Conservation (phyloP, 345 rosid genomes). For the Aquilaria malaccensis region DNA sequence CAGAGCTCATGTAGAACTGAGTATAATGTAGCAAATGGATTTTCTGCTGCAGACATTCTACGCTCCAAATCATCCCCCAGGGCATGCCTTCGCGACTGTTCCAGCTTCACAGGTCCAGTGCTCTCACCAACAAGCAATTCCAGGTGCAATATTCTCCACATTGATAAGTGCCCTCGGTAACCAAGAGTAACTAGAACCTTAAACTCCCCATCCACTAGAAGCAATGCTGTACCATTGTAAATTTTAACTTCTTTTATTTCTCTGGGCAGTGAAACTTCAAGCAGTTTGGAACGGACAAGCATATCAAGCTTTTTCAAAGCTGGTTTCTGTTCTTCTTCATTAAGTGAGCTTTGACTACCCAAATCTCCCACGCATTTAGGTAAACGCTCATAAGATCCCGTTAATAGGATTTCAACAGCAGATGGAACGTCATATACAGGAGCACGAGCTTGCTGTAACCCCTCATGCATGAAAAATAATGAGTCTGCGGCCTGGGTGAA, state of each 20-base stretch:
- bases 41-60: conserved; percentile 83
- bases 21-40: conserved; percentile 70
- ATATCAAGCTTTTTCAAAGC: conserved; percentile 82
- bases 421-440: conserved; percentile 98
- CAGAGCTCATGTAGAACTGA: conserved; percentile 90
- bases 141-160: conserved; percentile 98
- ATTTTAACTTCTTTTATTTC: conserved; percentile 85
- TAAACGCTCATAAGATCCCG: conserved; percentile 83
- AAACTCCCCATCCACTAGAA: conserved; percentile 82
- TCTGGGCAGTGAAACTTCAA: conserved; percentile 75
- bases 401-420: conserved; percentile 75
- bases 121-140: conserved; percentile 97
- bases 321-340: conserved; percentile 75
- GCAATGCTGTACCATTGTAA: conserved; percentile 71
- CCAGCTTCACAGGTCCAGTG: conserved; percentile 69
- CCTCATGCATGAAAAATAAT: conserved; percentile 95
- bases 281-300: conserved; percentile 84
- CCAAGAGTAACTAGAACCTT: conserved; percentile 96
- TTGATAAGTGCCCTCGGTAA: conserved; percentile 80
- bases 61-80: conserved; percentile 98
- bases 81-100: conserved; percentile 59
- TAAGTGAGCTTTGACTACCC: conserved; percentile 66
- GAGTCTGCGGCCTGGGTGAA: conserved; percentile 95
- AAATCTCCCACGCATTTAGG: conserved; percentile 93
- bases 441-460: conserved; percentile 95